These are phyloP conservation scores for Moricandia moricandioides DNA, from an alignment of 345 rosid species.

Conservation along the genomic window DNA sequence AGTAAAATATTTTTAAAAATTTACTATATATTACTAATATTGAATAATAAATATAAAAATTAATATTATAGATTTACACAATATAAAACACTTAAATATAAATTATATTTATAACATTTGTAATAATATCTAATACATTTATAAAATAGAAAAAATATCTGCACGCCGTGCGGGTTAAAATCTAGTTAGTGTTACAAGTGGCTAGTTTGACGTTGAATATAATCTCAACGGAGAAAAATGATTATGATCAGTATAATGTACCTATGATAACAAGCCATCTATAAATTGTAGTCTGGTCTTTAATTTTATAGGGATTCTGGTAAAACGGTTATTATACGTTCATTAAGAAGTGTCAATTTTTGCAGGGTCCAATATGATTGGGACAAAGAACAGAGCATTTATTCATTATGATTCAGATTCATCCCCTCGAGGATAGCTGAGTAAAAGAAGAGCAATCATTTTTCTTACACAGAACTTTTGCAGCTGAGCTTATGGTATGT, in stretches of 20 bases:
- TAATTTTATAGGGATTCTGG: not conserved
- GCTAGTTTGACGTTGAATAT: no score
- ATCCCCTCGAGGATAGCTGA: constrained; percentile 20
- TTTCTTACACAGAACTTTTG: constrained; percentile 18
- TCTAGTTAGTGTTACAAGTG: no score
- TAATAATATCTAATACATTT: no score
- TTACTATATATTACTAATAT: no score
- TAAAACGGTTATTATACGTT: constrained; percentile 15
- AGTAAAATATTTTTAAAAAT: no score
- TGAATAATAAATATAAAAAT: no score
- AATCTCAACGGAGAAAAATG: not conserved
- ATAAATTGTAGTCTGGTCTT: not conserved
- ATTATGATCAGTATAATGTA: not conserved
- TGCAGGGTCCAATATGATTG: constrained; percentile 35
- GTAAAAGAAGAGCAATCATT: constrained; percentile 21
- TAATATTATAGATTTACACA: no score
- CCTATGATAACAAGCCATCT: not conserved
- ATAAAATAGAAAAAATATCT: no score
- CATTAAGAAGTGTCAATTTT: constrained; percentile 23
- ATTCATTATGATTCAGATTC: constrained; percentile 29
- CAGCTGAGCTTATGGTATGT: constrained; percentile 3
- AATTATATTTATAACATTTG: no score
- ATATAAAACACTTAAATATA: no score
- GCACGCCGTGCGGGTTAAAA: no score
- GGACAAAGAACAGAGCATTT: constrained; percentile 26